Conservation (phyloP, 345 rosid genomes). For the Raphanus raphanistrum region DNA sequence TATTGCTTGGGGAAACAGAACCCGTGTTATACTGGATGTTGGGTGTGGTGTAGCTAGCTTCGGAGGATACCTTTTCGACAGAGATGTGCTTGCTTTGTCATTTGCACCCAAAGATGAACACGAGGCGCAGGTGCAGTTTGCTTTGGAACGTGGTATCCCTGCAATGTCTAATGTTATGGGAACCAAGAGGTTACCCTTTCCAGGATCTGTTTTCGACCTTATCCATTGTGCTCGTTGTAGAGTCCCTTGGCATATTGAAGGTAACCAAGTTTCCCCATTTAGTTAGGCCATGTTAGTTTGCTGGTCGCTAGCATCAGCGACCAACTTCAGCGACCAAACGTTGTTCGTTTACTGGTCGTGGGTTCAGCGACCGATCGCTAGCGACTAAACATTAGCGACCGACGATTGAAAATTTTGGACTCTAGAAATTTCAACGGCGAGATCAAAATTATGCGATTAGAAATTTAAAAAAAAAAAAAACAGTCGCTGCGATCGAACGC, state of each 20-base stretch:
- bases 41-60: slow-evolving; percentile 98
- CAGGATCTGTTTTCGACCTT: slow-evolving; percentile 72
- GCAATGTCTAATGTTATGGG: slow-evolving; percentile 89
- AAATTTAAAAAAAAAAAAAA: too few relatives aligned
- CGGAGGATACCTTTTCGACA: slow-evolving; percentile 83
- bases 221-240: slow-evolving; percentile 95
- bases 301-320: too few relatives aligned
- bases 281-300: too few relatives aligned
- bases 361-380: too few relatives aligned
- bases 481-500: too few relatives aligned
- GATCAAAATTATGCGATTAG: too few relatives aligned
- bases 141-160: slow-evolving; percentile 93
- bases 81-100: slow-evolving; percentile 81
- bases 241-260: slow-evolving; percentile 96
- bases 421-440: too few relatives aligned
- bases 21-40: slow-evolving; percentile 82
- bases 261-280: slow-evolving; percentile 34
- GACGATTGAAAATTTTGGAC: too few relatives aligned
- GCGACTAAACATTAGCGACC: too few relatives aligned
- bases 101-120: slow-evolving; percentile 98
- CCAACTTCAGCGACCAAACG: too few relatives aligned
- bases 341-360: too few relatives aligned
- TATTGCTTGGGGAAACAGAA: slow-evolving; percentile 75
- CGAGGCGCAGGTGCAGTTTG: slow-evolving; percentile 95
- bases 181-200: slow-evolving; percentile 83